Evolutionary conservation across 345 rosid species (phyloP).

Genomic region (Adansonia digitata): DNA sequence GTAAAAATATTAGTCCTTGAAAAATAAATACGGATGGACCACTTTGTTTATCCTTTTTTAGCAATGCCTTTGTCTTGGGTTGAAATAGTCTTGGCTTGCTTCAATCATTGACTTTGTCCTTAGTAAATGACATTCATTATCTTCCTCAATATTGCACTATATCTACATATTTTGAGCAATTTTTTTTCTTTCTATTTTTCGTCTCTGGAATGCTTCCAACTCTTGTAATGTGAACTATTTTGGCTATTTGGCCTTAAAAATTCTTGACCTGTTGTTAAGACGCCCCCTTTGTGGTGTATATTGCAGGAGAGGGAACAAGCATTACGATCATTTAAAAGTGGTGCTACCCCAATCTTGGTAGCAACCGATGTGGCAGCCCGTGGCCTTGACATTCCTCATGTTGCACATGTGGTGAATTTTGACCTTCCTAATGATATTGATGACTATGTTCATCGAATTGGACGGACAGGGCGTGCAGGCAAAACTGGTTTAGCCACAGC

Average conservation of each 20-base stretch:
- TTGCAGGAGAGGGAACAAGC: slow-evolving; percentile 44
- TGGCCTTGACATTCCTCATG: slow-evolving; percentile 91
- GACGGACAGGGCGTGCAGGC: slow-evolving; percentile 93
- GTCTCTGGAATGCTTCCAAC: too few species aligned
- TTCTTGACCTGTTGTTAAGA: neutral
- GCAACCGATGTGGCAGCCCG: slow-evolving; percentile 90
- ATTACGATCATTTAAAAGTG: slow-evolving; percentile 72
- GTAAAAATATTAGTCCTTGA: neutral
- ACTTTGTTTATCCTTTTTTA: neutral
- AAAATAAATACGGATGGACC: neutral
- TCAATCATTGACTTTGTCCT: neutral
- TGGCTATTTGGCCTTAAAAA: neutral
- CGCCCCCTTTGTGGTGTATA: neutral
- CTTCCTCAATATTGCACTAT: neutral
- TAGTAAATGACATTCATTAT: neutral
- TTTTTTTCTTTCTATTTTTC: neutral
- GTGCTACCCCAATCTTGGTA: slow-evolving; percentile 79
- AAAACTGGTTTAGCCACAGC: slow-evolving; percentile 87
- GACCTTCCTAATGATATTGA: slow-evolving; percentile 95
- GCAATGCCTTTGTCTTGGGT: neutral
- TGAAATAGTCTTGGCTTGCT: neutral
- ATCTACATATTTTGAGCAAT: neutral
- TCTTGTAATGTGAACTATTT: neutral
- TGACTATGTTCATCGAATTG: slow-evolving; percentile 92
- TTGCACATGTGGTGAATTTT: slow-evolving; percentile 88